These are phyloP conservation scores for Trypanosoma melophagium DNA, from an alignment of 208 protist species.

Conservation along the genomic window DNA sequence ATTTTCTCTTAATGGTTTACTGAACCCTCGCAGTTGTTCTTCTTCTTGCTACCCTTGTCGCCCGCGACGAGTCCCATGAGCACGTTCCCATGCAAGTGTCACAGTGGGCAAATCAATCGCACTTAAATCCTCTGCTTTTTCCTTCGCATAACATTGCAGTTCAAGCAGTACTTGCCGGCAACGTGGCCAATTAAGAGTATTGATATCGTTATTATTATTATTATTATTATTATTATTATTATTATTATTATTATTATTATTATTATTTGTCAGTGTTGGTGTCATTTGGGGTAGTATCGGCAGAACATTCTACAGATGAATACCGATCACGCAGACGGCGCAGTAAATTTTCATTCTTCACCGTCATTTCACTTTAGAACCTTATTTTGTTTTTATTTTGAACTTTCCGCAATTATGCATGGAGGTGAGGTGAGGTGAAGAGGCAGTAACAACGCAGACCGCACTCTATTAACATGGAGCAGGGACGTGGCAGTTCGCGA, in stretches of 20 bases:
- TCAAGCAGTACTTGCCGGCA: not conserved
- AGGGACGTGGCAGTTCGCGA: too few relatives aligned
- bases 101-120: slow-evolving; percentile 16
- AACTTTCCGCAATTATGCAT: not conserved
- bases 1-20: not conserved
- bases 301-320: not conserved
- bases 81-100: slow-evolving; percentile 6
- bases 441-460: too few relatives aligned
- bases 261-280: too few relatives aligned
- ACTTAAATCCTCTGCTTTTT: not conserved
- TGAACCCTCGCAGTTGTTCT: too few relatives aligned
- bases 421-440: not conserved
- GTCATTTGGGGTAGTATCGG: not conserved
- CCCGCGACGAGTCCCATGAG: slow-evolving; percentile 1
- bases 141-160: not conserved
- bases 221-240: not conserved
- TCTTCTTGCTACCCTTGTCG: too few relatives aligned
- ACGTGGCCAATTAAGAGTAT: not conserved
- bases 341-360: not conserved
- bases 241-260: not conserved
- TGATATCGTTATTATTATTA: too few relatives aligned
- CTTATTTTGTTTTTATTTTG: not conserved
- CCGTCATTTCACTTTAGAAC: not conserved
- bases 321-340: slow-evolving; percentile 2
- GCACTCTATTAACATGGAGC: too few relatives aligned